Percentiles rank a stretch among this genome's conserved stretches.
phyloP scores from a whole-genome alignment of 306 rosid genomes.

The Ziziphus jujuba region DNA sequence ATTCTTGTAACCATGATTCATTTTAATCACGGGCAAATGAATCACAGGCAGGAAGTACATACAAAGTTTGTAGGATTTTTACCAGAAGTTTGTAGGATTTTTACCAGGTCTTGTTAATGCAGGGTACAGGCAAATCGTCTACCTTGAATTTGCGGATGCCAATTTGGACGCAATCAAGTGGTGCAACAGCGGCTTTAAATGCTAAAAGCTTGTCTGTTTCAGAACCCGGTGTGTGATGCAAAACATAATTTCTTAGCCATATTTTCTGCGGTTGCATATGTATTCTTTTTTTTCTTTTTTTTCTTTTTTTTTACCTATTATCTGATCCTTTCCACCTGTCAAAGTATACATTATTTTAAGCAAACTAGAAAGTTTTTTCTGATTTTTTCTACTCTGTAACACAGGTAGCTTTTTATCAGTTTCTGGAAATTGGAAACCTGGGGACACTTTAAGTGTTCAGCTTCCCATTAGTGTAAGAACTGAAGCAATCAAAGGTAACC shows the following conservation, averaged over 20 bases:
- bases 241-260: background rate
- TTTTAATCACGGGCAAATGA: background rate
- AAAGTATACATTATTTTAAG: too few relatives aligned
- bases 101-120: slow-evolving; percentile 24
- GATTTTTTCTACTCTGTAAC: slow-evolving; percentile 3
- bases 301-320: background rate
- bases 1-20: background rate
- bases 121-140: slow-evolving; percentile 44
- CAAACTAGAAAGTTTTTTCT: background rate
- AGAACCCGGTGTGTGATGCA: slow-evolving; percentile 49
- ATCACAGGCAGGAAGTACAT: background rate
- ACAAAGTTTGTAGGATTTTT: background rate
- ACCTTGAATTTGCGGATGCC: slow-evolving; percentile 73
- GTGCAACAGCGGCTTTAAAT: slow-evolving; percentile 53
- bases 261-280: too few relatives aligned
- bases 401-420: slow-evolving; percentile 62
- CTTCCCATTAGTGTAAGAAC: slow-evolving; percentile 67
- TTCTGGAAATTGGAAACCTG: slow-evolving; percentile 52
- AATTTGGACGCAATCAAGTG: slow-evolving; percentile 54
- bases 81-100: slow-evolving; percentile 1
- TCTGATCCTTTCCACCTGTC: background rate
- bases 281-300: too few relatives aligned
- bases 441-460: slow-evolving; percentile 62
- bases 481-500: slow-evolving; percentile 68
- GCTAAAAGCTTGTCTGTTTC: slow-evolving; percentile 36